Base-by-base conservation (phyloP, 345 rosid species). In the Syzygium grande region DNA sequence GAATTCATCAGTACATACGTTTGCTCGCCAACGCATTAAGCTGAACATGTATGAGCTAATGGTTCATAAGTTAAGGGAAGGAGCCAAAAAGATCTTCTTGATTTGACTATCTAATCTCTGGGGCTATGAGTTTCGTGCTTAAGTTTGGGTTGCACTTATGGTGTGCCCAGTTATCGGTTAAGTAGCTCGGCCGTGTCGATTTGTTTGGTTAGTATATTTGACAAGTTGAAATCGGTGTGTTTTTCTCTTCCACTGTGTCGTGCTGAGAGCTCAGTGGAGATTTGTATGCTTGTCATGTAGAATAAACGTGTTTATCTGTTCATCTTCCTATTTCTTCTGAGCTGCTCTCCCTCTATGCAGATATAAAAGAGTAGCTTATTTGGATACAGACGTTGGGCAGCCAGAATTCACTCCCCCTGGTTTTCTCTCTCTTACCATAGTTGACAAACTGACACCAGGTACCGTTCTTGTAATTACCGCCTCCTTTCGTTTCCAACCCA, bases 381-480 rank as follows among this genome's bases (percentile, higher is more conserved):
- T 97, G 96, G 99, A 98, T 91, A 93, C 95, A 0, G 99, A 98
- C 92, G 98, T 95, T 88, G 99, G 99, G 84, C 99, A 98, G 91
- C 94, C 99, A 56, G 99, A 98, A 90, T 97, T 96, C 85, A 94
- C 99, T 84, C 86, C 97, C 87, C 97, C 98, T 86, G 99, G 99
- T 63, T 93, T 98, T 84, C 91, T 97, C 41, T 98, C 99, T 88
- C 94, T 98, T 87, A 94, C 96, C 30, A 89, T 94, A 78, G 93
- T 96, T 29, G 97, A 96, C 87, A 90, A 93, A 89, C 87, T 89
- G 56, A 93, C 94, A 80, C 90, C 92, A 88, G 98, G 99, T 98
- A 91, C 13, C 46, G 22, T 14, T 86, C 87, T 73, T 73, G 49
- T 19, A 73, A 73, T 73, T 73, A 5, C 27, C 49, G 21, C 83